phyloP scores from a whole-genome alignment of 2,329 filamentous ascomycete species.

The Diaporthe humulicola region DNA sequence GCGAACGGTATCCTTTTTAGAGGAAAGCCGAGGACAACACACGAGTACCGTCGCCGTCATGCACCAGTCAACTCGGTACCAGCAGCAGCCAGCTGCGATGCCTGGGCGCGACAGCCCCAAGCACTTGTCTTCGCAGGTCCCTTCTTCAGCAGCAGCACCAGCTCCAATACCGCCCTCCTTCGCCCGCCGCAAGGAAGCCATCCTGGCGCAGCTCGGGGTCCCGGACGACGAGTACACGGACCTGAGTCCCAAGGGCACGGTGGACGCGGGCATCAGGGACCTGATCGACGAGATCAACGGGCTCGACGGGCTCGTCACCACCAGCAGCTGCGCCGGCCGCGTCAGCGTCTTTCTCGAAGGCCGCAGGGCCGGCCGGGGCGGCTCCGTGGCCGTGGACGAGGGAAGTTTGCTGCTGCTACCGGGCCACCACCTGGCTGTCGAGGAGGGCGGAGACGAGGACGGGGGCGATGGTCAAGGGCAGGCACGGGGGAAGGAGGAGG shows the following conservation, averaged over 20 bases:
- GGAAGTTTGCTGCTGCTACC: conserved; percentile 43
- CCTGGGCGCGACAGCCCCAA: neutral
- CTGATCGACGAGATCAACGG: conserved; percentile 85
- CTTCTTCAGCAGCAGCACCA: neutral
- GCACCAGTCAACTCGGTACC: neutral
- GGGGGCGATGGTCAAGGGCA: conserved; percentile 31
- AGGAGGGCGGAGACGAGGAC: neutral
- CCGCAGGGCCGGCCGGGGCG: conserved; percentile 55
- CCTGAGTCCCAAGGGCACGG: conserved; percentile 87
- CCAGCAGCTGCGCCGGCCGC: conserved; percentile 91
- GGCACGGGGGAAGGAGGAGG: conserved; percentile 51
- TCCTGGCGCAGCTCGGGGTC: conserved; percentile 77
- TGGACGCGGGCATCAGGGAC: conserved; percentile 83
- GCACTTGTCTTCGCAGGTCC: neutral
- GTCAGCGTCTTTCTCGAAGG: conserved; percentile 92
- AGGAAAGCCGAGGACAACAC: conserved; percentile 1
- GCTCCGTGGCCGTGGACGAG: conserved; percentile 34
- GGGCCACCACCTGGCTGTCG: conserved; percentile 34
- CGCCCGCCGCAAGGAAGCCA: conserved; percentile 75
- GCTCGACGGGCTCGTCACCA: conserved; percentile 84
- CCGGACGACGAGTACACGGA: conserved; percentile 83
- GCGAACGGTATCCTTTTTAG: neutral
- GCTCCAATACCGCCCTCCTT: conserved; percentile 56
- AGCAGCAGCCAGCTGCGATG: neutral
- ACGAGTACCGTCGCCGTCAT: neutral